Evolutionary conservation across 495 filamentous ascomycete species (phyloP), one percentile per base, ranked within the genome.

Genomic region (Penicillium tannophilum): DNA sequence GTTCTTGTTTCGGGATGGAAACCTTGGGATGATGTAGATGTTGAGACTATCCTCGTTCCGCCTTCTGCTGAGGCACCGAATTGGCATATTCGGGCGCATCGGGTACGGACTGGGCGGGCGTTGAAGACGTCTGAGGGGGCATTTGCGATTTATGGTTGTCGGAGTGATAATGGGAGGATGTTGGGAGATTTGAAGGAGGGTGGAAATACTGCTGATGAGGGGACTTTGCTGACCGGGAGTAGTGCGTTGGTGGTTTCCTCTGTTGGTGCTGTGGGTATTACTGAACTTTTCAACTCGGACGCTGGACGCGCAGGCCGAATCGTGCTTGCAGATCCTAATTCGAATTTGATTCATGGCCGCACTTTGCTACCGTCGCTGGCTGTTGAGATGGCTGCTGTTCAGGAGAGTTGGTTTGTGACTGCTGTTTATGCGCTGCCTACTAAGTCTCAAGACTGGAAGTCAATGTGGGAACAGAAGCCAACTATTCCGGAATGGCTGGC

Each of bases 311-410:
- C 69, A 31, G 88, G 87, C 1, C 81, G 74, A 51, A 74, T 88
- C 50, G 84, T 91, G 33, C 84, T 89, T 50, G 86, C 87, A 2
- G 90, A 93, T 68, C 88, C 89, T 1, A 92, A 93, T 67, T 86
- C 86, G 36, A 92, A 92, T 65, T 69, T 92, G 41, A 80, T 91
- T 1, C 83, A 89, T 72, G 83, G 84, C 35, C 72, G 89, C 52
- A 90, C 87, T 0, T 76, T 88, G 42, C 78, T 92, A 54, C 90
- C 90, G 19, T 88, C 86, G 16, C 64, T 92, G 62, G 62, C 71
- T 35, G 60, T 60, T 3, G 70, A 77, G 55, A 30, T 79, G 48
- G 60, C 61, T 9, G 63, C 74, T 20, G 78, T 73, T 0, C 60
- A 68, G 16, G 69, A 67, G 12, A 63, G 58, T 20, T 84, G 80